phyloP scores from a whole-genome alignment of 306 rosid genomes.

The Lupinus albus region DNA sequence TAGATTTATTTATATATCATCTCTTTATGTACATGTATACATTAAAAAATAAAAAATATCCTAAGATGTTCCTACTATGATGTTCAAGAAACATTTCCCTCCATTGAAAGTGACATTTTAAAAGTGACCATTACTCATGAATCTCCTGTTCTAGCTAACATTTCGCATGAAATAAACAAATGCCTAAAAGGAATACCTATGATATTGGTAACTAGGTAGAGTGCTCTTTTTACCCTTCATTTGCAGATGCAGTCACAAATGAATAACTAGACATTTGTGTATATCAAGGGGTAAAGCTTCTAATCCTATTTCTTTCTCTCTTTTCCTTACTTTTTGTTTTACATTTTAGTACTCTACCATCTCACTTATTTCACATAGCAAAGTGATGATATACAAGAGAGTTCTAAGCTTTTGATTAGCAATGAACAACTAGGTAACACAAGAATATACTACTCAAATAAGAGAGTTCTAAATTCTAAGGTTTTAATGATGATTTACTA shows the following conservation, averaged over 20 bases:
- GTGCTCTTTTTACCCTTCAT: constrained; percentile 22
- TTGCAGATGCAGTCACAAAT: not conserved
- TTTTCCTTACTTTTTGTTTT: not conserved
- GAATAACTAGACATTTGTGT: not conserved
- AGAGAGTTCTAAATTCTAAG: no score
- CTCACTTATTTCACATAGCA: not conserved
- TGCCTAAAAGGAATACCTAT: constrained; percentile 4
- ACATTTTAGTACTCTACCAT: constrained; percentile 10
- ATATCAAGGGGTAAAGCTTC: not conserved
- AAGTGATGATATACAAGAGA: not conserved
- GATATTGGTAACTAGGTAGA: not conserved
- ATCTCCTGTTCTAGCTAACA: not conserved
- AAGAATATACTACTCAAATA: no score
- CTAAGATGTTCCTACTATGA: no score
- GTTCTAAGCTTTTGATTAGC: no score
- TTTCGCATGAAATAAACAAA: constrained; percentile 13
- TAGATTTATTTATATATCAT: no score
- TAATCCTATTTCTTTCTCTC: not conserved
- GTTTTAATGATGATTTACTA: not conserved
- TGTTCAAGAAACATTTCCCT: no score
- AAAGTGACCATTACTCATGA: constrained; percentile 25
- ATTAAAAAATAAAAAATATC: no score
- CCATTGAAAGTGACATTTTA: constrained; percentile 30
- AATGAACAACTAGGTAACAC: not conserved
- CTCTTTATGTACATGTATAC: no score